Conservation (phyloP, 1,284 basidiomycete genomes). For the Sanghuangporus baumii region DNA sequence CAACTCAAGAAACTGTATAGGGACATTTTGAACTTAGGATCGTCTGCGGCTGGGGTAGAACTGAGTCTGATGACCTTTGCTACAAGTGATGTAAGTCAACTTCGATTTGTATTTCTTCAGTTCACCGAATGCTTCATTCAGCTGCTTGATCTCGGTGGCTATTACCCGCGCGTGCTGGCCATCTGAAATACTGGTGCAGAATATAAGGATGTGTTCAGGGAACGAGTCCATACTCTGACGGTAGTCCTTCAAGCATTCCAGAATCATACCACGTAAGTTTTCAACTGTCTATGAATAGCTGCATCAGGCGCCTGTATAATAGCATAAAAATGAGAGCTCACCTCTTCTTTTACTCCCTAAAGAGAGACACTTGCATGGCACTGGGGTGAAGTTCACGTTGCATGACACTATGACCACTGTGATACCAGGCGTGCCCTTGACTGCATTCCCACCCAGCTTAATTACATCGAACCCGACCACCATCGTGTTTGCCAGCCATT, state of each 20-base stretch:
- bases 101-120: slow-evolving; percentile 52
- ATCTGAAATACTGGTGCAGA: slow-evolving; percentile 67
- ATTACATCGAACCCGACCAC: slow-evolving; percentile 31
- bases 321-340: slow-evolving; percentile 24
- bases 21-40: too few relatives aligned
- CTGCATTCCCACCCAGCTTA: neutral
- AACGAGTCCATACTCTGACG: slow-evolving; percentile 44
- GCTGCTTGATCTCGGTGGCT: slow-evolving; percentile 48
- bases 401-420: slow-evolving; percentile 4
- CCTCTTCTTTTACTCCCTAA: slow-evolving; percentile 26
- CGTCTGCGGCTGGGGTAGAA: too few relatives aligned
- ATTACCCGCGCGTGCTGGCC: slow-evolving; percentile 62
- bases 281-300: slow-evolving; percentile 50
- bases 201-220: slow-evolving; percentile 62
- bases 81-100: slow-evolving; percentile 68
- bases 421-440: slow-evolving; percentile 5
- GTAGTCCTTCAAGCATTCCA: slow-evolving; percentile 57
- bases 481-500: slow-evolving; percentile 71
- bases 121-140: slow-evolving; percentile 51
- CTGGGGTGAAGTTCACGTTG: slow-evolving; percentile 1
- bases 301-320: neutral
- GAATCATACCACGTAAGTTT: slow-evolving; percentile 57
- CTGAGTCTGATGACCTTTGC: slow-evolving; percentile 73
- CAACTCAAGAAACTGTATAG: too few relatives aligned
- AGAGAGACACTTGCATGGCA: slow-evolving; percentile 8